A percentile compares a stretch with the other conserved stretches of the same genome.
Evolutionary conservation across 257 asterid genomes (phyloP).

Genomic region (Mentha longifolia): DNA sequence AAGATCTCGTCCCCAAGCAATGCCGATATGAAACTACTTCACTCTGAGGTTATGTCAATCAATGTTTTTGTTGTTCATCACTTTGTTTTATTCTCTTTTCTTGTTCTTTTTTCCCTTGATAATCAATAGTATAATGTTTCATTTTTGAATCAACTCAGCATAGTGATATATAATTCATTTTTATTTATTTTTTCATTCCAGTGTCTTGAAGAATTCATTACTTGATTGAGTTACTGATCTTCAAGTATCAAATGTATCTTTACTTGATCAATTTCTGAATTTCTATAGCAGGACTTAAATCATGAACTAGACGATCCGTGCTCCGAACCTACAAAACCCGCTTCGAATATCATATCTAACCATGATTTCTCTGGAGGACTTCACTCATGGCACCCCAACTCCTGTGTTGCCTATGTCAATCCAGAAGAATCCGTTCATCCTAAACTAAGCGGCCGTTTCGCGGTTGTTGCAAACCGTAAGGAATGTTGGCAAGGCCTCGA

Average conservation of each 20-base stretch:
- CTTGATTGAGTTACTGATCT: not conserved
- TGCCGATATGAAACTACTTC: conserved; percentile 24
- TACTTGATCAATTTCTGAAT: conserved; percentile 11
- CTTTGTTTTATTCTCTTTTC: not conserved
- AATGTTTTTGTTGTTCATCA: too few relatives aligned
- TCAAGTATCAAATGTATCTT: not conserved
- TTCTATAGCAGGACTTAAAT: conserved; percentile 39
- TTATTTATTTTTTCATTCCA: conserved; percentile 1
- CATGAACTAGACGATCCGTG: conserved; percentile 28
- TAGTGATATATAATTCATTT: not conserved
- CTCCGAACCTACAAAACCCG: conserved; percentile 38
- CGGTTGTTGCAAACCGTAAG: conserved; percentile 65
- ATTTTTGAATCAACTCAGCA: not conserved
- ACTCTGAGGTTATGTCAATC: conserved; percentile 36
- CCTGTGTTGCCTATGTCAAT: conserved; percentile 59
- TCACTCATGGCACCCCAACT: conserved; percentile 70
- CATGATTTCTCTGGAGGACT: conserved; percentile 75
- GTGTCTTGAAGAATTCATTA: not conserved
- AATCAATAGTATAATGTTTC: not conserved
- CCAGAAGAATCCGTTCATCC: conserved; percentile 42
- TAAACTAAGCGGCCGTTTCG: conserved; percentile 45
- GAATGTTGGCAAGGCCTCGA: conserved; percentile 89
- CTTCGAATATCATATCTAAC: conserved; percentile 59
- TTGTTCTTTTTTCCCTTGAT: not conserved
- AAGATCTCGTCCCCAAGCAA: conserved; percentile 41